Evolutionary conservation across 148 eudicot genomes (phyloP), one percentile per base, ranked within the genome.

Genomic region (Nyssa sinensis): DNA sequence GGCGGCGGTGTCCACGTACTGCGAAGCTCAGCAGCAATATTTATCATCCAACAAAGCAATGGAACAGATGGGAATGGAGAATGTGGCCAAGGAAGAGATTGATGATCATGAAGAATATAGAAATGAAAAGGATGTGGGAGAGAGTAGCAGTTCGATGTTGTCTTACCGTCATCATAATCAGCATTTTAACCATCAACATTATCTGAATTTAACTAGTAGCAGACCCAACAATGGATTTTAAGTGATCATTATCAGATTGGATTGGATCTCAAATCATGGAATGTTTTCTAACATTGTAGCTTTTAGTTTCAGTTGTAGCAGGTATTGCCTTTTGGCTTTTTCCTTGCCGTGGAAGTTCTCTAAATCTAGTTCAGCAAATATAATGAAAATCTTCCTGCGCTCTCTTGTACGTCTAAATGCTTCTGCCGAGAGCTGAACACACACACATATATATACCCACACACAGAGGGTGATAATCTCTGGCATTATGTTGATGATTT

Each of bases 91-190:
- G 62, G 84, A 86, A 77, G 94, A 90, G 72, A 65, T 65, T 44
- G 85, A 85, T 28, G 44, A 84, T 8, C 74, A n/a, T n/a, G n/a
- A 86, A 12, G 79, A 81, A 4, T 33, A 75, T 21, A 30, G 77
- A 25, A 58, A 80, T 44, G 90, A 77, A 32, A 77, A 78, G 17
- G 37, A 4, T 71, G 85, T 71, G 32, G 84, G 87, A 57, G 93
- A 87, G 81, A 80, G 82, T 62, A 86, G 86, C 63, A 81, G 80
- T 62, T 79, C 85, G 34, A 80, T 86, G 86, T 78, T 91, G 28
- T 76, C 87, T 59, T 83, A 88, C 75, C 72, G 79, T 62, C 83
- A 76, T 34, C 84, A 84, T 74, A 79, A 75, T 8, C 80, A 77
- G 23, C 69, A 81, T 81, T 75, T 73, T 77, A 72, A 63, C 71